Conservation (phyloP, 768 basidiomycete species). For the Panellus pusillus region DNA sequence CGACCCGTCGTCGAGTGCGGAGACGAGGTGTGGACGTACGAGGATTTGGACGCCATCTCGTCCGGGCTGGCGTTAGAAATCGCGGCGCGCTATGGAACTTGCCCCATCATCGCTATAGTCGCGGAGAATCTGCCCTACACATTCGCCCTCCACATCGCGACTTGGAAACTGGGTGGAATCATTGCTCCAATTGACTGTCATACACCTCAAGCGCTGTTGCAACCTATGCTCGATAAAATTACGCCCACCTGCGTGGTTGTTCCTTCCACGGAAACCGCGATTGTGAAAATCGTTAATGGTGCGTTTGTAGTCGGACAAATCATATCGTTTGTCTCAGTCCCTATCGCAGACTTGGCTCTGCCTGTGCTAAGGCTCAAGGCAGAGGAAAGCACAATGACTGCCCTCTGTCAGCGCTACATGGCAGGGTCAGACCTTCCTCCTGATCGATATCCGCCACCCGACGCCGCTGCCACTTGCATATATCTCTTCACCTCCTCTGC, state of each 20-base stretch:
- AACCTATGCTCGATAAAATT: conserved; percentile 32
- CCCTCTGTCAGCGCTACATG: conserved; percentile 29
- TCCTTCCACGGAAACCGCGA: conserved; percentile 23
- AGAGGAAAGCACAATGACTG: conserved; percentile 29
- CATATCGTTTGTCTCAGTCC: neutral
- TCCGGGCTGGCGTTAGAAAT: conserved; percentile 32
- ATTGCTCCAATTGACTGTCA: conserved; percentile 35
- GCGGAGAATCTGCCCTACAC: conserved; percentile 37
- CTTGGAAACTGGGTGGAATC: conserved; percentile 36
- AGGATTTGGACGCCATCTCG: conserved; percentile 33
- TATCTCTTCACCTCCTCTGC: conserved; percentile 38
- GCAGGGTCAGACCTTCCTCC: conserved; percentile 24
- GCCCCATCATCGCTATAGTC: conserved; percentile 33
- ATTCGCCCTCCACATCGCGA: conserved; percentile 31
- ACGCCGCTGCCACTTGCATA: conserved; percentile 25
- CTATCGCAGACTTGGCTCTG: conserved; percentile 8
- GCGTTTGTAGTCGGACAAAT: neutral
- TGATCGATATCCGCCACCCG: conserved; percentile 23
- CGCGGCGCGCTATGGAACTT: conserved; percentile 24
- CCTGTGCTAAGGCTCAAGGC: conserved; percentile 23
- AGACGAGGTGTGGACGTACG: conserved; percentile 33
- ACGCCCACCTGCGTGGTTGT: conserved; percentile 29
- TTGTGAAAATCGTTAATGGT: conserved; percentile 28
- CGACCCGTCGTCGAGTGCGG: conserved; percentile 31
- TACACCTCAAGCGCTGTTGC: conserved; percentile 32